phyloP scores from a whole-genome alignment of 306 rosid genomes.

The Cucurbita pepo region DNA sequence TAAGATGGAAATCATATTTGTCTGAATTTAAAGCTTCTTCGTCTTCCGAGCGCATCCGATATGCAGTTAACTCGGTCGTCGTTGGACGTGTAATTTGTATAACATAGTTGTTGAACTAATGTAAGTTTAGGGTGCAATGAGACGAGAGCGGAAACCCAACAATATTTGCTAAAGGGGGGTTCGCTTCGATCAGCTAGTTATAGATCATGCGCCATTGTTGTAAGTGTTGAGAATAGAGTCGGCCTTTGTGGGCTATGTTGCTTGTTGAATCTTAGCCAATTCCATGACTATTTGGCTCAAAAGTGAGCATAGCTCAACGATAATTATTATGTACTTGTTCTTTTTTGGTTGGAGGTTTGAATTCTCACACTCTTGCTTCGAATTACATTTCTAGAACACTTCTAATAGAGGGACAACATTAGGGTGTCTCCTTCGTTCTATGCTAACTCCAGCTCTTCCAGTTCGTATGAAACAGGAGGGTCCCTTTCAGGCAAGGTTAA shows the following conservation, averaged over 20 bases:
- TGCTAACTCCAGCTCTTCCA: too few species aligned
- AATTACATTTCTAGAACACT: too few species aligned
- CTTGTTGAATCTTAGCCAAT: neutral
- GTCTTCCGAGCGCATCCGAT: neutral
- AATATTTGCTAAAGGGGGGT: neutral
- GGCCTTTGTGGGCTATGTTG: neutral
- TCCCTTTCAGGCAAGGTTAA: too few species aligned
- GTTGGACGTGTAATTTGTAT: neutral
- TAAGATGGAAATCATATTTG: slow-evolving; percentile 73
- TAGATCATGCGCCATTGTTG: neutral
- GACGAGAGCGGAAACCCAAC: neutral
- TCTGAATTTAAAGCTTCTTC: slow-evolving; percentile 14
- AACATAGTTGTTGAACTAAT: neutral
- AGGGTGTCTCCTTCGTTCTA: too few species aligned
- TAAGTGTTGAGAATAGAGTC: neutral
- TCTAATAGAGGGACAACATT: too few species aligned
- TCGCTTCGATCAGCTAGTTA: neutral
- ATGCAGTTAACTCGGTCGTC: neutral
- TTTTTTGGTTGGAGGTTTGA: too few species aligned
- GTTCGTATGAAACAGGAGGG: too few species aligned
- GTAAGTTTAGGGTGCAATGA: neutral
- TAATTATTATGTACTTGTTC: too few species aligned
- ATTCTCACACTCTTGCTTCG: too few species aligned
- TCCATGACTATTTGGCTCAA: neutral
- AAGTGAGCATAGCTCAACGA: too few species aligned